Conservation (phyloP, 768 basidiomycete species). For the Butyriboletus loyo region DNA sequence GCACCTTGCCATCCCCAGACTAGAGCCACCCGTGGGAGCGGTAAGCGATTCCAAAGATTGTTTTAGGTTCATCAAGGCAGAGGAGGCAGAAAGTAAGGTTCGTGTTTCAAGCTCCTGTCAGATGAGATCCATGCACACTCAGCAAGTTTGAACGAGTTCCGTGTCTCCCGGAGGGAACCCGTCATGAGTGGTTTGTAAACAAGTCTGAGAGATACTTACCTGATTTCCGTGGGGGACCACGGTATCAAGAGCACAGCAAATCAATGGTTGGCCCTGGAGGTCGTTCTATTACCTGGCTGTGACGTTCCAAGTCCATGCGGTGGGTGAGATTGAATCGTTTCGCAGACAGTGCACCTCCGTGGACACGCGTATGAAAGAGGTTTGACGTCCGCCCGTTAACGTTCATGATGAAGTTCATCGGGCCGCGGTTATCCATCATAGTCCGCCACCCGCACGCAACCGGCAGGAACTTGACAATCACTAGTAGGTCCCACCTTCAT, state of each 20-base stretch:
- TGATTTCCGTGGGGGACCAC: background rate
- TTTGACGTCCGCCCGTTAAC: background rate
- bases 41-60: background rate
- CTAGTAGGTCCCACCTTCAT: background rate
- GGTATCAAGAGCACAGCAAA: background rate
- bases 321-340: background rate
- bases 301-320: constrained; percentile 3
- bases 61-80: constrained; percentile 1
- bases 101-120: constrained; percentile 5
- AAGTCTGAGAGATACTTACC: background rate
- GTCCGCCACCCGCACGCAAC: constrained; percentile 4
- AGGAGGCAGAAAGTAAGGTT: background rate
- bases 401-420: background rate
- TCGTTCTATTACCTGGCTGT: background rate
- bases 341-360: background rate
- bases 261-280: background rate
- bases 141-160: background rate
- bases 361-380: background rate
- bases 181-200: no score
- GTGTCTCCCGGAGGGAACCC: constrained; percentile 2
- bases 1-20: background rate
- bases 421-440: background rate
- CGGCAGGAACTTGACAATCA: constrained; percentile 2
- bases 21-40: background rate
- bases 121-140: constrained; percentile 5